phyloP scores from a whole-genome alignment of 176 grass and related monocot genomes.

The Cenchrus fungigraminus region DNA sequence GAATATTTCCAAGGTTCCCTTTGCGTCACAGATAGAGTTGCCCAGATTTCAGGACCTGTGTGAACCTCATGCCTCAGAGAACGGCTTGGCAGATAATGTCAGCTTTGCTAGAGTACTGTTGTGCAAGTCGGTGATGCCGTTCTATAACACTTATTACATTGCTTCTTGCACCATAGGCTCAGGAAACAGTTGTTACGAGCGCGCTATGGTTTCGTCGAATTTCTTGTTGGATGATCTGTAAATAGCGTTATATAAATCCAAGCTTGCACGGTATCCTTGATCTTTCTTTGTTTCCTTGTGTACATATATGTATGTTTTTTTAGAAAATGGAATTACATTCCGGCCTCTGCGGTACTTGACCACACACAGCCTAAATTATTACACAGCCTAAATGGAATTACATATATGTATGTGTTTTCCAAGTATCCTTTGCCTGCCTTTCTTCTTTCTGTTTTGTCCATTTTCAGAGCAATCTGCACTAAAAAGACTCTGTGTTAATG shows the following conservation, averaged over 20 bases:
- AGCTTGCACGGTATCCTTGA: neutral
- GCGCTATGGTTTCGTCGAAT: neutral
- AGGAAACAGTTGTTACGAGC: neutral
- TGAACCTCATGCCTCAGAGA: neutral
- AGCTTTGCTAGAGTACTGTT: neutral
- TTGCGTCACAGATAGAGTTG: neutral
- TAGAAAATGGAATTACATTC: too few species aligned
- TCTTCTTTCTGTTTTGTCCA: neutral
- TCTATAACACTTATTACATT: constrained; percentile 16
- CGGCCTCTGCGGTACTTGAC: too few species aligned
- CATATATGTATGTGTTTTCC: neutral
- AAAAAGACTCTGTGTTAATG: neutral
- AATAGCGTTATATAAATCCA: neutral
- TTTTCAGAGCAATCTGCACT: neutral
- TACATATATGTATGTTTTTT: too few species aligned
- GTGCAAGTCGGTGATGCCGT: constrained; percentile 35
- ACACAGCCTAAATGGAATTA: neutral
- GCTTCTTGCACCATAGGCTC: neutral
- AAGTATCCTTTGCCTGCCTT: neutral
- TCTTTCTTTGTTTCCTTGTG: neutral
- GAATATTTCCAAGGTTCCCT: neutral
- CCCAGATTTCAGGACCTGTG: neutral
- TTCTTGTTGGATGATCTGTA: neutral
- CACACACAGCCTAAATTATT: too few species aligned
- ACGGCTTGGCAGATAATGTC: neutral